Percentiles rank a stretch among this genome's conserved stretches.
phyloP scores from a whole-genome alignment of 306 rosid genomes.

The Gastrolobium bilobum region DNA sequence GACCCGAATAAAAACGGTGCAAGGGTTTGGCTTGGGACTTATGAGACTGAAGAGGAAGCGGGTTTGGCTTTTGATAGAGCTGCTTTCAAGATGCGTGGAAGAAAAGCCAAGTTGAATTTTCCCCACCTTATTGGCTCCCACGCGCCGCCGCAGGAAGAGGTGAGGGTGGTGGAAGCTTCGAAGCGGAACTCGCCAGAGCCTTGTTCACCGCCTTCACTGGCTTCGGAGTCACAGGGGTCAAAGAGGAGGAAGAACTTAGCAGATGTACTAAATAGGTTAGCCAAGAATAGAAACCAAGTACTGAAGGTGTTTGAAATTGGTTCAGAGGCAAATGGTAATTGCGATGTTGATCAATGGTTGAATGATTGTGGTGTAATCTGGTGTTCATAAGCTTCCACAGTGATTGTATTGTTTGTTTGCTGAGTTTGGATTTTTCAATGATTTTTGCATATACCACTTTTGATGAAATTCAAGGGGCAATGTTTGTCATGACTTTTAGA shows the following conservation, averaged over 20 bases:
- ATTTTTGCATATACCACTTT: background rate
- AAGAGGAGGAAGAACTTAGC: conserved; percentile 18
- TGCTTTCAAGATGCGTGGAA: conserved; percentile 63
- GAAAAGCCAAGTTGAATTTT: conserved; percentile 69
- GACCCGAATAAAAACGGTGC: conserved; percentile 26
- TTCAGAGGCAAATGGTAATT: background rate
- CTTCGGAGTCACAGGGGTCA: background rate
- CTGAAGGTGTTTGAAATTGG: background rate
- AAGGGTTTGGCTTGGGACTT: conserved; percentile 43
- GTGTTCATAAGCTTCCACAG: background rate
- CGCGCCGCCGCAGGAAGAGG: conserved; percentile 3
- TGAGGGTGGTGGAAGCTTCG: background rate
- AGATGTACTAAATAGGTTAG: conserved; percentile 33
- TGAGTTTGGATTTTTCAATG: background rate
- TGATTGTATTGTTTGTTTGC: background rate
- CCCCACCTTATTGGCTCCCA: conserved; percentile 57
- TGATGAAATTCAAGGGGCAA: background rate
- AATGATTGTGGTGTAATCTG: background rate
- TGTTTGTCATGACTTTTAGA: background rate
- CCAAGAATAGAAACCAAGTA: conserved; percentile 3
- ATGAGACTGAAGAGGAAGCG: background rate
- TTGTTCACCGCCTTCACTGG: background rate
- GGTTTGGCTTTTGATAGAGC: conserved; percentile 65
- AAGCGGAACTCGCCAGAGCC: background rate
- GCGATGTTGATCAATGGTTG: background rate